Evolutionary conservation across 352 stramenopile species (phyloP), one percentile per base, ranked within the genome.

Genomic region (Phytopythium cucurbitacearum): DNA sequence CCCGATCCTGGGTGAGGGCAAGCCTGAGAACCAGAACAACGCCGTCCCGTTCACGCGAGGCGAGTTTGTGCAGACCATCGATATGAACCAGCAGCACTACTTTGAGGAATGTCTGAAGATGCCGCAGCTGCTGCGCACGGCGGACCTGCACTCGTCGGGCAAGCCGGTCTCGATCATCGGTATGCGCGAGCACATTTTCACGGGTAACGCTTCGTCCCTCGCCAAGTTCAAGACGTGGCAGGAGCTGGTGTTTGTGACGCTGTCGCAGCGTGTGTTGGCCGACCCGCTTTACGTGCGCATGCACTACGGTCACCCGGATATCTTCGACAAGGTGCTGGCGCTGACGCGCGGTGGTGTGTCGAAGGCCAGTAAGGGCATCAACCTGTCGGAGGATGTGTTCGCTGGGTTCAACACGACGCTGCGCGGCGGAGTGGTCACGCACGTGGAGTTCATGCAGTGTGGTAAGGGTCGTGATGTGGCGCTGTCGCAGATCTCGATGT

Each of bases 41-140:
- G 84, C 80, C 4, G 57, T 80, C 9, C 70, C 75, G 35, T 94
- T 94, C 56, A 91, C 84, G 7, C 81, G 81, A 41, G 84, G 84
- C 41, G 84, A 94, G 64, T 91, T 89, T 34, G 62, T 94, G 28
- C 84, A 94, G 69, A 91, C 81, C n/a, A 94, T 94, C 35, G 84
- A 94, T 73, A 91, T 91, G 84, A 94, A 94, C 64, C 84, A 94
- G 66, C 70, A 94, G 42, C 77, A 91, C 59, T 91, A 91, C 66
- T 90, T 92, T 50, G 84, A 94, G 56, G 81, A 92, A 55, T 91
- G 80, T 59, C 45, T 94, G 40, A 94, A 92, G 75, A 91, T 94
- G 79, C 79, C 81, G 9, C 78, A 91, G 61, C 61, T 94, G 13
- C 57, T 94, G 51, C 76, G 76, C 45, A 89, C 77, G 33, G 78